These are phyloP conservation scores for Trichophyton equinum DNA, from an alignment of 2,329 filamentous ascomycete genomes.

Conservation along the genomic window DNA sequence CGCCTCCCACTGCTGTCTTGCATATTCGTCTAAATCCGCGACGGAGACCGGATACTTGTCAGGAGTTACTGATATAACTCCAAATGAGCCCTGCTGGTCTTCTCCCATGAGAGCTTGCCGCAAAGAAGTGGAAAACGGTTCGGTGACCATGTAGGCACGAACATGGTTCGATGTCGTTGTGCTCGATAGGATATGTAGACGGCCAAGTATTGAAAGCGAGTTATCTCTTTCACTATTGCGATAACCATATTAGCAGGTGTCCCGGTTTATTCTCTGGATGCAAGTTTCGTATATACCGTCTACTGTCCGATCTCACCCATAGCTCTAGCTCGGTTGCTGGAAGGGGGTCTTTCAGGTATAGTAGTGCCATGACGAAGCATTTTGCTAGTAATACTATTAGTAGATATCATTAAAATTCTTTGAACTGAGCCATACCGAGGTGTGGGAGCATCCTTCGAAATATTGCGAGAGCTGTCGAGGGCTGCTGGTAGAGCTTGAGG, in stretches of 20 bases:
- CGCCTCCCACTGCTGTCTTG: slow-evolving; percentile 83
- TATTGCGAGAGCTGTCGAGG: slow-evolving; percentile 86
- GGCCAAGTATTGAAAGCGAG: slow-evolving; percentile 65
- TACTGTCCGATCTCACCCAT: slow-evolving; percentile 64
- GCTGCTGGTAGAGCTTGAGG: slow-evolving; percentile 84
- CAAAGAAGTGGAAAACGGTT: slow-evolving; percentile 72
- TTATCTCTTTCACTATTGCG: slow-evolving; percentile 62
- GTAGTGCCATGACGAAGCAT: slow-evolving; percentile 85
- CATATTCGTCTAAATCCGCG: slow-evolving; percentile 68
- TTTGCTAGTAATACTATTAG: slow-evolving; percentile 50
- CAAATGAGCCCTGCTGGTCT: slow-evolving; percentile 76
- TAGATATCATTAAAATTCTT: slow-evolving; percentile 3
- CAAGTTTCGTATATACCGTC: slow-evolving; percentile 31
- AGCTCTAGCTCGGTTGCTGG: slow-evolving; percentile 67
- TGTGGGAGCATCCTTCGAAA: slow-evolving; percentile 95
- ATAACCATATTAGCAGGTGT: neutral
- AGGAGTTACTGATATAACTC: slow-evolving; percentile 61
- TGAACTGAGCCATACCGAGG: slow-evolving; percentile 46
- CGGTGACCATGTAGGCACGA: slow-evolving; percentile 62
- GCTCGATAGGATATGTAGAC: slow-evolving; percentile 73
- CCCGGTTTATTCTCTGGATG: neutral
- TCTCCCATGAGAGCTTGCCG: slow-evolving; percentile 79
- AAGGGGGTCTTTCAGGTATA: slow-evolving; percentile 78
- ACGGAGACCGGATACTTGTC: slow-evolving; percentile 54
- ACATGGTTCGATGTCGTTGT: slow-evolving; percentile 48